phyloP scores from a whole-genome alignment of 306 rosid genomes.

The Nissolia schottii region DNA sequence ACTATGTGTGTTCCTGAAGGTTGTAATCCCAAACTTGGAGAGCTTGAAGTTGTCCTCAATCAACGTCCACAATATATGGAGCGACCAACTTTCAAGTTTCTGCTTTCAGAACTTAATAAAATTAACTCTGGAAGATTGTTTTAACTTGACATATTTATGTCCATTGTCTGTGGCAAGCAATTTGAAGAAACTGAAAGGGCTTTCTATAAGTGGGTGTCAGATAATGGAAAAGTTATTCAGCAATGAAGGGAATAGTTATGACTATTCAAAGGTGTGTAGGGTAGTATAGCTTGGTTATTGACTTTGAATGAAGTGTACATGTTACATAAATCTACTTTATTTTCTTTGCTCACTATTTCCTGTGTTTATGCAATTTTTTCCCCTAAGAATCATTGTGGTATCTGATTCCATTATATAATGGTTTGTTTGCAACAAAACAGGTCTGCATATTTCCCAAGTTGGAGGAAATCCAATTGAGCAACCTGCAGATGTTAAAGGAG shows the following conservation, averaged over 20 bases:
- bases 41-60: slow-evolving; percentile 10
- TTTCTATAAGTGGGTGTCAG: not conserved
- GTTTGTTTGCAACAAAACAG: not conserved
- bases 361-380: too few species aligned
- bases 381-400: not conserved
- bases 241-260: not conserved
- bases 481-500: not conserved
- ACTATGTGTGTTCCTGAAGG: not conserved
- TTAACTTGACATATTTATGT: not conserved
- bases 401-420: not conserved
- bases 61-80: not conserved
- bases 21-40: slow-evolving; percentile 18
- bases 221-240: slow-evolving; percentile 9
- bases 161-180: slow-evolving; percentile 8
- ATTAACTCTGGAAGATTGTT: not conserved
- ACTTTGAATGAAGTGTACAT: too few species aligned
- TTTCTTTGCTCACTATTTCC: too few species aligned
- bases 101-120: not conserved
- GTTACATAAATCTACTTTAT: too few species aligned
- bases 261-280: not conserved
- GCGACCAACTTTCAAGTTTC: not conserved
- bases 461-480: not conserved
- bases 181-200: slow-evolving; percentile 20
- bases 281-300: not conserved
- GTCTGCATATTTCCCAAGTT: not conserved